These are phyloP conservation scores for Boletus eberwhitei DNA, from an alignment of 768 basidiomycete genomes.

Conservation along the genomic window DNA sequence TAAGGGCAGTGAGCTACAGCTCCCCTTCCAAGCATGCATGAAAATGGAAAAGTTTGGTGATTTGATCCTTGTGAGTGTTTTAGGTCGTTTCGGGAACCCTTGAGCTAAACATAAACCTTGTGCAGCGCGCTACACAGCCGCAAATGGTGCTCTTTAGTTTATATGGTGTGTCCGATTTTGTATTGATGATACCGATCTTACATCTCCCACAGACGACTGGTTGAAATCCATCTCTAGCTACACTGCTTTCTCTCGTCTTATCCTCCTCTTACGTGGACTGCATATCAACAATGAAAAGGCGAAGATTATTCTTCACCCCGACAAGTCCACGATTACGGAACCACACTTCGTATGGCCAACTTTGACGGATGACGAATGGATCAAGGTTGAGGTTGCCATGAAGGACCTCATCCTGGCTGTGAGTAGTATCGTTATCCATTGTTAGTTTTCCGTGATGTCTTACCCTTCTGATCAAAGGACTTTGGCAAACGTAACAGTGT, in stretches of 20 bases:
- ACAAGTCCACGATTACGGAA: conserved; percentile 95
- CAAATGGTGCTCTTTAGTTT: conserved; percentile 99
- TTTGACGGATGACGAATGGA: conserved; percentile 92
- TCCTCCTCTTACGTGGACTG: conserved; percentile 92
- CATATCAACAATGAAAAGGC: conserved; percentile 99
- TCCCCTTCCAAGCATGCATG: conserved; percentile 99
- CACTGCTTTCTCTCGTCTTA: conserved; percentile 97
- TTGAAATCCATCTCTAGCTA: conserved; percentile 98
- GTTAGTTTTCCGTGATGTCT: conserved; percentile 6
- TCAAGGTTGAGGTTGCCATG: conserved; percentile 98
- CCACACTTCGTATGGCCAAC: conserved; percentile 98
- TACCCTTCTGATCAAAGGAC: conserved; percentile 48
- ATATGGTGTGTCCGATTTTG: conserved; percentile 54
- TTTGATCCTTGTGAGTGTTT: conserved; percentile 67
- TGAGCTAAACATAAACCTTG: not conserved
- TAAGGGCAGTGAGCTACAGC: conserved; percentile 95
- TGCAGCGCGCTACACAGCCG: conserved; percentile 89
- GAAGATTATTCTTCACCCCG: conserved; percentile 95
- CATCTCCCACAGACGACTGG: conserved; percentile 76
- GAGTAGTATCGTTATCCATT: conserved; percentile 21
- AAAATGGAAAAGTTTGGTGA: conserved; percentile 99
- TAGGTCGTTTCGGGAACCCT: not conserved
- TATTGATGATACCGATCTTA: conserved; percentile 4
- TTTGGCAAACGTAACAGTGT: conserved; percentile 99
- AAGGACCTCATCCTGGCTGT: conserved; percentile 94